Evolutionary conservation across 1,284 basidiomycete species (phyloP), one percentile per base, ranked within the genome.

Genomic region (Trichosporon sp.): DNA sequence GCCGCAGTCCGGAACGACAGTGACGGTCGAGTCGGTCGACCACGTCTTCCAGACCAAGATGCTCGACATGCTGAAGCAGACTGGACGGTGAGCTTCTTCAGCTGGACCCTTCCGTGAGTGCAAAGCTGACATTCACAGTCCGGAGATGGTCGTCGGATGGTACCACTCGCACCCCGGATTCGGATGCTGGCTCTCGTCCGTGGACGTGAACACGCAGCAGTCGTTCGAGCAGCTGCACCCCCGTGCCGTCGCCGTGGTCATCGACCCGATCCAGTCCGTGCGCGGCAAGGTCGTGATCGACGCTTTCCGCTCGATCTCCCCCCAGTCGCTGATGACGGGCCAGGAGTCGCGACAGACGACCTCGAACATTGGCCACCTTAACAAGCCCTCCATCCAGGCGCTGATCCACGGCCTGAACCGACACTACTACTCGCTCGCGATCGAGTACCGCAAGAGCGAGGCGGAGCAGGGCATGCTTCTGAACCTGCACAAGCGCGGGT

Each of bases 151-250:
- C 10, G 97, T 99, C 0, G 97, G 97, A 7, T 99, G 97, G 97
- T 99, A 99, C 83, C 97, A 99, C 85, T 99, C 97, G 65, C 97
- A 99, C 87, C 97, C 97, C 68, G 97, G 97, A 37, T 99, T 99
- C 83, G 97, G 97, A 4, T 99, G 97, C 85, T 99, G 97, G 97
- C 86, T 99, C 51, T 97, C 94, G 66, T 96, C 94, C 77, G 97
- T 99, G 51, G 97, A 99, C 86, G 96, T 99, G 83, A 98, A 99
- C 86, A 99, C 97, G 4, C 97, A 99, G 84, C 96, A 99, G 93
- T 98, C 95, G 14, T 99, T 99, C 81, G 97, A 99, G 86, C 92
- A 92, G 78, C 90, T 99, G 76, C 92, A 98, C 83, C 88, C 91
- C 66, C 92, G 96, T 70, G 95, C 96, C 6, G 97, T 99, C 59